phyloP scores from a whole-genome alignment of 1,284 basidiomycete genomes.

The Kalmanozyma brasiliensis region DNA sequence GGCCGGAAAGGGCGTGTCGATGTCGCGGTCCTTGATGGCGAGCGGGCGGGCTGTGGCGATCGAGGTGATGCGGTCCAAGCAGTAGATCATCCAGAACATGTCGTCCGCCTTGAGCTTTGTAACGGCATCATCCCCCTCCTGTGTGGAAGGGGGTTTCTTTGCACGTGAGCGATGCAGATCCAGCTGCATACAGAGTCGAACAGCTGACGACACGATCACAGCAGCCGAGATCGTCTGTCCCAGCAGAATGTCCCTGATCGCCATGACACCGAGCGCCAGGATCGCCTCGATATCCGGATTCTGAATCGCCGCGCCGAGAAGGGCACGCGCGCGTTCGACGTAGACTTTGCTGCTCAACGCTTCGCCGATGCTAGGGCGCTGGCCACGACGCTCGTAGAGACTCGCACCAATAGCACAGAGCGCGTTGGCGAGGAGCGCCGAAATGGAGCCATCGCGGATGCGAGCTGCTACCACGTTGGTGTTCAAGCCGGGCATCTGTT shows the following conservation, averaged over 20 bases:
- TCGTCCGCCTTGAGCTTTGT: conserved; percentile 9
- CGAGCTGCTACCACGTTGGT: conserved; percentile 18
- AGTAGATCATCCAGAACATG: conserved; percentile 42
- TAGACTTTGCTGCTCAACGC: conserved; percentile 36
- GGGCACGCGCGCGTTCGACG: conserved; percentile 23
- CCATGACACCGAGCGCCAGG: conserved; percentile 38
- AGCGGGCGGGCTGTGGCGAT: conserved; percentile 30
- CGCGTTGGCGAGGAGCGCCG: conserved; percentile 39
- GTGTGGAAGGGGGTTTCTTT: background rate
- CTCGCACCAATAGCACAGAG: conserved; percentile 40
- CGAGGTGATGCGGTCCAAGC: conserved; percentile 42
- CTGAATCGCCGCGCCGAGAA: conserved; percentile 31
- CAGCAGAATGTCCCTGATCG: conserved; percentile 35
- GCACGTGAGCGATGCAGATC: conserved; percentile 33
- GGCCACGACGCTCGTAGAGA: conserved; percentile 23
- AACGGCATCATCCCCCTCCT: background rate
- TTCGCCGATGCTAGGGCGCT: conserved; percentile 5
- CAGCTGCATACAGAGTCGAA: conserved; percentile 38
- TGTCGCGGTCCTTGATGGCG: conserved; percentile 41
- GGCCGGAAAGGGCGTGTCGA: conserved; percentile 30
- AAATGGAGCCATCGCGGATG: conserved; percentile 30
- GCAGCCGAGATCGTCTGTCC: conserved; percentile 27
- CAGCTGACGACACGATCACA: conserved; percentile 27
- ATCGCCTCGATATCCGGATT: conserved; percentile 35
- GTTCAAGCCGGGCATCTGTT: conserved; percentile 46